These are phyloP conservation scores for Globisporangium apiculatum DNA, from an alignment of 352 stramenopile genomes.

Conservation along the genomic window DNA sequence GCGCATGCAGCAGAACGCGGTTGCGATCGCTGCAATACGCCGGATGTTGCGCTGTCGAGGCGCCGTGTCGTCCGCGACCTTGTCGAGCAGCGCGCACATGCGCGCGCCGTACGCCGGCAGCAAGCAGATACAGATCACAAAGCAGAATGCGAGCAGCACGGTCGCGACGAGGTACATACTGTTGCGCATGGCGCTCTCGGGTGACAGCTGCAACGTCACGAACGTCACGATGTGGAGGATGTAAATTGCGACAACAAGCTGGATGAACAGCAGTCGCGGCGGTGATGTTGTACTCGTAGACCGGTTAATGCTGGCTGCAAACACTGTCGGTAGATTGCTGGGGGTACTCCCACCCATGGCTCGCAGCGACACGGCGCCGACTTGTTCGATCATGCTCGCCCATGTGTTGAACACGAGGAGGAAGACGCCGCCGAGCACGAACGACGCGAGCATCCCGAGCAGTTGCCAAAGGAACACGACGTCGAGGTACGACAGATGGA, in stretches of 20 bases:
- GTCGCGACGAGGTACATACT: slow-evolving; percentile 43
- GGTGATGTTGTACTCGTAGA: slow-evolving; percentile 10
- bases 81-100: slow-evolving; percentile 52
- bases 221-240: slow-evolving; percentile 41
- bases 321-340: background rate
- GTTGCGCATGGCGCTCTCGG: slow-evolving; percentile 19
- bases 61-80: slow-evolving; percentile 39
- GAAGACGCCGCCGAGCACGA: slow-evolving; percentile 43
- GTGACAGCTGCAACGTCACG: slow-evolving; percentile 26
- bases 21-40: slow-evolving; percentile 47
- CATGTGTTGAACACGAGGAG: slow-evolving; percentile 62
- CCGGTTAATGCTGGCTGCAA: slow-evolving; percentile 1
- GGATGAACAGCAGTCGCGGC: slow-evolving; percentile 45
- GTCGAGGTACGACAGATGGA: slow-evolving; percentile 54
- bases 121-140: slow-evolving; percentile 37
- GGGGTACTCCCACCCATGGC: background rate
- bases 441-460: slow-evolving; percentile 32
- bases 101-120: slow-evolving; percentile 40
- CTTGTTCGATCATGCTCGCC: slow-evolving; percentile 56
- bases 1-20: slow-evolving; percentile 50
- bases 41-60: slow-evolving; percentile 52
- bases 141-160: slow-evolving; percentile 39
- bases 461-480: slow-evolving; percentile 50
- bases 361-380: slow-evolving; percentile 15
- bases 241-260: slow-evolving; percentile 41